A percentile compares a stretch with the other conserved stretches of the same genome.
phyloP scores from a whole-genome alignment of 768 basidiomycete species.

The Kwoniella dejecticola region DNA sequence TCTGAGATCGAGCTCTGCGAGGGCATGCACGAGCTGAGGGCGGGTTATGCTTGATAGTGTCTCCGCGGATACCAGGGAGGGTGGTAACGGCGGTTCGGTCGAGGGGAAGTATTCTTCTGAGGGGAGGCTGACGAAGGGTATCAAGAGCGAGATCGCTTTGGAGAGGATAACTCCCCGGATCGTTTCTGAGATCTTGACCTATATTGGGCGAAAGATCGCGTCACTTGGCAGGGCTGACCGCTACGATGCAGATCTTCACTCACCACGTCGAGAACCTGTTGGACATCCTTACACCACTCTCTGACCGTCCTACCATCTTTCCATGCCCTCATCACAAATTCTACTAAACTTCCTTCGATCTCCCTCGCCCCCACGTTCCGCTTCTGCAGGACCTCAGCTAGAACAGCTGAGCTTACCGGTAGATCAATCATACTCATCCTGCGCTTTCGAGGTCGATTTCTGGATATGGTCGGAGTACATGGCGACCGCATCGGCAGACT shows the following conservation, averaged over 20 bases:
- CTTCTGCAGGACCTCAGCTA: constrained; percentile 7
- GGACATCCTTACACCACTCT: constrained; percentile 48
- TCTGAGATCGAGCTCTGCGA: constrained; percentile 8
- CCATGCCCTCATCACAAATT: constrained; percentile 27
- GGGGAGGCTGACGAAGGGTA: constrained; percentile 13
- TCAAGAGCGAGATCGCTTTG: background rate
- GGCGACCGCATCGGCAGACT: constrained; percentile 10
- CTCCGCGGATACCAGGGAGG: constrained; percentile 5
- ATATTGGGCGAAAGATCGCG: too few relatives aligned
- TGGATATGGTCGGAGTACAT: constrained; percentile 9
- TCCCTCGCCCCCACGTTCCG: background rate
- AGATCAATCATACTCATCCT: constrained; percentile 7
- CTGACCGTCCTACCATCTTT: constrained; percentile 62
- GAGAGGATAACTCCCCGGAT: background rate
- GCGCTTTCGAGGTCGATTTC: background rate
- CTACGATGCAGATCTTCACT: too few relatives aligned
- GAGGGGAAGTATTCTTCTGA: constrained; percentile 11
- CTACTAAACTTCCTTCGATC: constrained; percentile 25
- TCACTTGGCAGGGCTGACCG: too few relatives aligned
- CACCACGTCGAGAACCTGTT: constrained; percentile 24
- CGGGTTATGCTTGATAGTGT: constrained; percentile 17
- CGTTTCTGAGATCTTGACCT: constrained; percentile 1
- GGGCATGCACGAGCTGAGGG: constrained; percentile 28
- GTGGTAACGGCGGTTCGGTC: constrained; percentile 14
- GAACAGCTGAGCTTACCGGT: background rate